These are phyloP conservation scores for Thielaviopsis ethacetica DNA, from an alignment of 2,329 filamentous ascomycete genomes.

Conservation along the genomic window DNA sequence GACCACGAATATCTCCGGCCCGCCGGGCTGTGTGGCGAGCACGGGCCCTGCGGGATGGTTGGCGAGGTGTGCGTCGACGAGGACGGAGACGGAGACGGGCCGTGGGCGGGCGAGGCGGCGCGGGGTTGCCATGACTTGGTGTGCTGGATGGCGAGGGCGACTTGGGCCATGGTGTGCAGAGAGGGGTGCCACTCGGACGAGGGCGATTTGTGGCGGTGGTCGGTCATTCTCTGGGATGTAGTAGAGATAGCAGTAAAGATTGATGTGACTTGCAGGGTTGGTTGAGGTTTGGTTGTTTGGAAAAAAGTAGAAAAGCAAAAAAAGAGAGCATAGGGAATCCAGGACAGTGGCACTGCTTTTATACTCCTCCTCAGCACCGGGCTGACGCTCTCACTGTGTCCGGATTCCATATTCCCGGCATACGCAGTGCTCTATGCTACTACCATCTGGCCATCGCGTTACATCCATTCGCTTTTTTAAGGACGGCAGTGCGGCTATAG, in stretches of 20 bases:
- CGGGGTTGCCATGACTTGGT: conserved; percentile 6
- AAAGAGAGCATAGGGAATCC: too few relatives aligned
- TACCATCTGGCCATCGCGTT: background rate
- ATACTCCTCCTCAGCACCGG: background rate
- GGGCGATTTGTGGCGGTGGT: background rate
- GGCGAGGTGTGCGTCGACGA: background rate
- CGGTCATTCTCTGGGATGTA: background rate
- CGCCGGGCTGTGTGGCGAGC: background rate
- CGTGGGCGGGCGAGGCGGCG: conserved; percentile 11
- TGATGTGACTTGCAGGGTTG: background rate
- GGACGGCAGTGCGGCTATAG: background rate
- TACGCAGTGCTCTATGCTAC: background rate
- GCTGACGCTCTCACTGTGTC: background rate
- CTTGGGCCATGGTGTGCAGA: conserved; percentile 5
- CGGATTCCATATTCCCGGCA: background rate
- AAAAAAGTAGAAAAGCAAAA: background rate
- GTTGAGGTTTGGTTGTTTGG: background rate
- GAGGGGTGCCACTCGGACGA: conserved; percentile 5
- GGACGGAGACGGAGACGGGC: background rate
- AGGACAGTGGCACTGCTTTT: too few relatives aligned
- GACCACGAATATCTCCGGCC: conserved; percentile 33
- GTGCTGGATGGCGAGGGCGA: conserved; percentile 6
- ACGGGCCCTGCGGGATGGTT: background rate
- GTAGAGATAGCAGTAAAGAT: too few relatives aligned
- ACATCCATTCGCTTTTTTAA: background rate